Base-by-base conservation (phyloP, 2,329 filamentous ascomycete species). In the Monilinia fructigena region DNA sequence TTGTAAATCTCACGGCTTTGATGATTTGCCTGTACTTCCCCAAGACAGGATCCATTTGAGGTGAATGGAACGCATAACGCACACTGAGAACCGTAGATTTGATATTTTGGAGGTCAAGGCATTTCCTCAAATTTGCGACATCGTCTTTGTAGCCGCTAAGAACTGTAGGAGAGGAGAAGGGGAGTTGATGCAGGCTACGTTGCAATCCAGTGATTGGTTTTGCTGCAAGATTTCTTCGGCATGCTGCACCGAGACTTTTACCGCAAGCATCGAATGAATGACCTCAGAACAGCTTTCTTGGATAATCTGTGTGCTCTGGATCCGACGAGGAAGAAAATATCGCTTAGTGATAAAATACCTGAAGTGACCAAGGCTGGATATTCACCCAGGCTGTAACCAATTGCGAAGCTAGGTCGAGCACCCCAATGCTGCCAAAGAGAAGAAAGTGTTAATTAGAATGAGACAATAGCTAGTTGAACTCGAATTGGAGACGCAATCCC, bases 281-380 rank as follows among this genome's bases (percentile, higher is more conserved):
- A 86, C 84, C 16, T 82, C 80, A 18, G 82, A 85, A 79, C 89
- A 92, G 68, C 84, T 83, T 58, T 85, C 79, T 55, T 87, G 82
- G 4, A 92, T 80, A 16, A 91, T 80, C 74, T 84, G 79, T 84
- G 79, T 18, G 89, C 89, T 69, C 90, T 84, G 62, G 80, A 77
- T 52, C 89, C 89, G 14, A 92, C 89, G 1, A 93, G 81, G 70
- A 87, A 88, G 60, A 94, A 83, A 74, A 88, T 85, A 74, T 92
- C 89, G 71, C 84, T 85, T 35, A 85, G 85, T n/a, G 88, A 89
- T 35, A 91, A 80, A 20, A 92, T 88, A 63, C 88, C 89, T 35
- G 89, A 87, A 35, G 86, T 82, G 71, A 89, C 82, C 16, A 92
- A 83, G 47, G 89, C 89, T 42, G 89, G 88, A 72, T 91, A 92